Percentiles rank a stretch among this genome's conserved stretches.
phyloP scores from a whole-genome alignment of 169 alveolate species.

The Plasmodium gonderi region DNA sequence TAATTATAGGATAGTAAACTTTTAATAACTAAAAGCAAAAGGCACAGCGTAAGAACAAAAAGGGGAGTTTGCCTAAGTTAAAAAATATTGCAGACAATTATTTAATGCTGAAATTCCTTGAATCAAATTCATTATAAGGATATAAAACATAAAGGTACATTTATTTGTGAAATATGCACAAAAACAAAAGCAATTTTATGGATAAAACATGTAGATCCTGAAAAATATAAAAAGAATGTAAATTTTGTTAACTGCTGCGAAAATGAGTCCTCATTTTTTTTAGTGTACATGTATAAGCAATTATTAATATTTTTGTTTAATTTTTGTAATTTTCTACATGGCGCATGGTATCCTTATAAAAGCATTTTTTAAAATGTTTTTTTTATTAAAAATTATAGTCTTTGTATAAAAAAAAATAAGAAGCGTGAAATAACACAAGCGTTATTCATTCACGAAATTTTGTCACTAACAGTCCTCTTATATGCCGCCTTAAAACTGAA shows the following conservation, averaged over 20 bases:
- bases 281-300: neutral
- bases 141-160: neutral
- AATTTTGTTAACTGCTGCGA: neutral
- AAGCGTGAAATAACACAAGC: too few species aligned
- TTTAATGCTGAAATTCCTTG: neutral
- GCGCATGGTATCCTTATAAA: neutral
- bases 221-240: constrained; percentile 3
- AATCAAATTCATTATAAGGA: neutral
- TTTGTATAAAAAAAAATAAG: too few species aligned
- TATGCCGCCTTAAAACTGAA: neutral
- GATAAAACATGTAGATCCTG: constrained; percentile 1
- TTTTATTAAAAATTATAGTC: neutral
- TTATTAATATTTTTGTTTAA: neutral
- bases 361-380: neutral
- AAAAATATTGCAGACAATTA: neutral
- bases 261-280: neutral
- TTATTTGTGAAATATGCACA: neutral
- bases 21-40: neutral
- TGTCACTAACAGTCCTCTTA: neutral
- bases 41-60: neutral
- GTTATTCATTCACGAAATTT: neutral
- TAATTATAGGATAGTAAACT: neutral
- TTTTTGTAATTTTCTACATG: neutral
- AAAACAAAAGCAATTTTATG: neutral
- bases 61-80: neutral